These are phyloP conservation scores for Trichoderma asperelloides DNA, from an alignment of 495 filamentous ascomycete species.

Conservation along the genomic window DNA sequence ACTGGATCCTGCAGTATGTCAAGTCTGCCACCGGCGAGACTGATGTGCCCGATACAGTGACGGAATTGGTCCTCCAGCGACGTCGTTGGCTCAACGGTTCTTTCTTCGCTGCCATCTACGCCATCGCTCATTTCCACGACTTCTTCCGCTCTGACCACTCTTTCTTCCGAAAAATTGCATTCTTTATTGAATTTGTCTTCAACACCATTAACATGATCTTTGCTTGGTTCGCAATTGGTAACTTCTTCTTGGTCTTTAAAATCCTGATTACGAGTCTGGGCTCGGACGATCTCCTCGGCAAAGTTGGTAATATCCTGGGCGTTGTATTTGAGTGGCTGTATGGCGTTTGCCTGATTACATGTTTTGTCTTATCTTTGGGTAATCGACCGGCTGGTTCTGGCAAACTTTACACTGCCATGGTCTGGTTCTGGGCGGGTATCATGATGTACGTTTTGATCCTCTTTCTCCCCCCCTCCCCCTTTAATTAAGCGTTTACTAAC, in stretches of 20 bases:
- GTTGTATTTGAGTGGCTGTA: conserved; percentile 97
- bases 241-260: conserved; percentile 98
- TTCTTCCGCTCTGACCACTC: conserved; percentile 89
- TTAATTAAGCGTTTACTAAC: conserved; percentile 15
- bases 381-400: conserved; percentile 94
- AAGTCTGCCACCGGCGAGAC: conserved; percentile 95
- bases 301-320: conserved; percentile 66
- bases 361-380: conserved; percentile 90
- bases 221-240: conserved; percentile 98
- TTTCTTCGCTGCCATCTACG: conserved; percentile 98
- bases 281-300: conserved; percentile 55
- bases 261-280: conserved; percentile 86
- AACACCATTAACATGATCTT: conserved; percentile 96
- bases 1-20: conserved; percentile 96
- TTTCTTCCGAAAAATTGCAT: conserved; percentile 75
- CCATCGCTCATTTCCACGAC: conserved; percentile 87
- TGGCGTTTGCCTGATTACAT: conserved; percentile 80
- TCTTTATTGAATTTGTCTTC: conserved; percentile 87
- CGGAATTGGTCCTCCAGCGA: conserved; percentile 92
- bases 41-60: conserved; percentile 91
- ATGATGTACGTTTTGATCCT: conserved; percentile 56
- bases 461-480: conserved; percentile 4
- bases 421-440: conserved; percentile 91
- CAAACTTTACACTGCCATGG: conserved; percentile 91
- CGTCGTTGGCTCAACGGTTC: conserved; percentile 96